Conservation (phyloP, 805 yeast species). For the Sugiyamaella chiloensis region DNA sequence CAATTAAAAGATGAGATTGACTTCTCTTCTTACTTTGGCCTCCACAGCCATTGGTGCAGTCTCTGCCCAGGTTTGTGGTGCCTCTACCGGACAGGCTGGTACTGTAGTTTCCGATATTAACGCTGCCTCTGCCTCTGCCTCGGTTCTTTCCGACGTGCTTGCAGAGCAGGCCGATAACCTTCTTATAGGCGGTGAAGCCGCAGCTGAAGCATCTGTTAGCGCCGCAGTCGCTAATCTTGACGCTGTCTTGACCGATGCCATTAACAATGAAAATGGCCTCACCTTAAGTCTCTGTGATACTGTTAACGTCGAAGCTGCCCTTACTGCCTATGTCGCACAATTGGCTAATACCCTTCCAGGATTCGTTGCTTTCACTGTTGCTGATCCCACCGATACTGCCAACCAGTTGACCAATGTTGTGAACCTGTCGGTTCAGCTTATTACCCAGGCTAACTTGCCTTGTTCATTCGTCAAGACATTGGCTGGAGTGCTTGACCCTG, state of each 20-base stretch:
- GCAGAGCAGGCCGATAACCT: neutral
- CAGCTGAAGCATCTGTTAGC: constrained; percentile 3
- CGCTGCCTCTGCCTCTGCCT: constrained; percentile 8
- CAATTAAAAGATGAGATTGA: constrained; percentile 3
- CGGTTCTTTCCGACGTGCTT: neutral
- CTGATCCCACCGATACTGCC: constrained; percentile 8
- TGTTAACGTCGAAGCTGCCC: constrained; percentile 5
- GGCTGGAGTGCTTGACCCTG: constrained; percentile 2
- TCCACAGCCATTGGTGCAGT: constrained; percentile 2
- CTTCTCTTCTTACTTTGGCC: constrained; percentile 1
- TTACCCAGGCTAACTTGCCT: constrained; percentile 7
- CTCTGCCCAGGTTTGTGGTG: constrained; percentile 4
- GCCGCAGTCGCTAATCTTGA: neutral
- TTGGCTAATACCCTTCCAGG: constrained; percentile 4
- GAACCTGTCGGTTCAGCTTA: constrained; percentile 1
- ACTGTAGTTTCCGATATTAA: constrained; percentile 3
- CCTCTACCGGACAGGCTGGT: constrained; percentile 13
- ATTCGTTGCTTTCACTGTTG: neutral
- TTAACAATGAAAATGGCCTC: constrained; percentile 4
- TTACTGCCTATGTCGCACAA: constrained; percentile 5
- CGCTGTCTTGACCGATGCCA: neutral
- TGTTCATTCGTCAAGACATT: constrained; percentile 7
- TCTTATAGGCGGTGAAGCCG: neutral
- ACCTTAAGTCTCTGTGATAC: constrained; percentile 3
- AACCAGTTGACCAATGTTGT: constrained; percentile 2